These are phyloP conservation scores for Rhizomucor miehei DNA, from an alignment of 371 early-diverging fungal species.

Conservation along the genomic window DNA sequence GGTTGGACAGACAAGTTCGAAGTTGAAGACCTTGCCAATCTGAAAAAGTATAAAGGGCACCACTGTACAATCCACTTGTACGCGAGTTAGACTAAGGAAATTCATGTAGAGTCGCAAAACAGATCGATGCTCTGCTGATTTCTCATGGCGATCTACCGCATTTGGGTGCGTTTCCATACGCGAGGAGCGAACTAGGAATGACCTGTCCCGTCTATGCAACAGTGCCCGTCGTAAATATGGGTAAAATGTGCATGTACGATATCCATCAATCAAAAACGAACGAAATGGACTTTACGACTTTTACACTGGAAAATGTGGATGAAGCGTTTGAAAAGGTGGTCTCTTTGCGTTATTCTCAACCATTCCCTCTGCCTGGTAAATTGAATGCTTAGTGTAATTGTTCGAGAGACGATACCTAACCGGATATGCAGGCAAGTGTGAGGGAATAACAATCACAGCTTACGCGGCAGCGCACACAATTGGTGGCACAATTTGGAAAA, in stretches of 20 bases:
- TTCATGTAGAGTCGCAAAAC: slow-evolving; percentile 70
- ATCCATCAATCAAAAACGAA: slow-evolving; percentile 69
- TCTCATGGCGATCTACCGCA: slow-evolving; percentile 89
- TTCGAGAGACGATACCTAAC: neutral
- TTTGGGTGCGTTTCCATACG: slow-evolving; percentile 90
- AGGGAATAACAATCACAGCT: slow-evolving; percentile 89
- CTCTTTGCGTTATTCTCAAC: slow-evolving; percentile 91
- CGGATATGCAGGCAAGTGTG: slow-evolving; percentile 61
- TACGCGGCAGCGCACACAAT: slow-evolving; percentile 95
- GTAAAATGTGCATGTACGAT: slow-evolving; percentile 83
- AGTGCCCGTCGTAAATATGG: slow-evolving; percentile 93
- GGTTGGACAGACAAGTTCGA: slow-evolving; percentile 83
- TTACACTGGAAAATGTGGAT: slow-evolving; percentile 75
- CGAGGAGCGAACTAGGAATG: slow-evolving; percentile 74
- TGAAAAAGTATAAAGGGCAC: slow-evolving; percentile 55
- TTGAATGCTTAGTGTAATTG: neutral
- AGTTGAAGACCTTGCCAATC: slow-evolving; percentile 60
- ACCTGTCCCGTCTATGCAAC: slow-evolving; percentile 93
- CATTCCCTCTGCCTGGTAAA: slow-evolving; percentile 65
- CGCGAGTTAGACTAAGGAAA: neutral
- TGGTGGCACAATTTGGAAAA: slow-evolving; percentile 98
- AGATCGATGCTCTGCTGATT: slow-evolving; percentile 92
- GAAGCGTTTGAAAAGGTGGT: slow-evolving; percentile 83
- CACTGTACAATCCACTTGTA: neutral
- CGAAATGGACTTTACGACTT: slow-evolving; percentile 68